Conservation (phyloP, 345 rosid species). For the Acer negundo region DNA sequence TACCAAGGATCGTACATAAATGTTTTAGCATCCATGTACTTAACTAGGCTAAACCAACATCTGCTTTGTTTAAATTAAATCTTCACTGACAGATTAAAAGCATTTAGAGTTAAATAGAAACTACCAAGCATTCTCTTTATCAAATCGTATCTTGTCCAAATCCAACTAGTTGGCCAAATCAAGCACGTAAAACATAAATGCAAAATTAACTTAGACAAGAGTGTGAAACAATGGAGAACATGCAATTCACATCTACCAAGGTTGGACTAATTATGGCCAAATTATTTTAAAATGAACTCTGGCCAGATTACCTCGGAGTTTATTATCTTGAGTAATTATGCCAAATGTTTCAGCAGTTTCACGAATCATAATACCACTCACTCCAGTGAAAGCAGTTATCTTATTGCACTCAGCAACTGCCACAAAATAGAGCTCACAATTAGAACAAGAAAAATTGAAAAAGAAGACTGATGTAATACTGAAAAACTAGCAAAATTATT, state of each 20-base stretch:
- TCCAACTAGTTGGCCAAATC: neutral
- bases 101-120: neutral
- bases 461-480: neutral
- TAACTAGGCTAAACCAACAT: neutral
- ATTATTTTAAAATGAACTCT: neutral
- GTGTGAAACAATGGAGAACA: neutral
- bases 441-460: neutral
- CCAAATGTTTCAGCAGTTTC: slow-evolving; percentile 94
- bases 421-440: slow-evolving; percentile 19
- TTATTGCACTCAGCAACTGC: slow-evolving; percentile 80
- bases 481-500: neutral
- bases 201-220: neutral
- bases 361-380: slow-evolving; percentile 80
- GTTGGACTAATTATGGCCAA: neutral
- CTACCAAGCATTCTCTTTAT: no score
- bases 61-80: neutral
- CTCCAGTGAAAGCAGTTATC: slow-evolving; percentile 59
- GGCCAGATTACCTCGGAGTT: slow-evolving; percentile 51
- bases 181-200: neutral
- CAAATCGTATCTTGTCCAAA: neutral
- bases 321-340: slow-evolving; percentile 63
- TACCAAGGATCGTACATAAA: no score
- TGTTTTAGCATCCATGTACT: no score
- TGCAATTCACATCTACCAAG: neutral
- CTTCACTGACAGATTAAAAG: neutral